Evolutionary conservation across 169 alveolate genomes (phyloP), one percentile per base, ranked within the genome.

Genomic region (Eimeria praecox): DNA sequence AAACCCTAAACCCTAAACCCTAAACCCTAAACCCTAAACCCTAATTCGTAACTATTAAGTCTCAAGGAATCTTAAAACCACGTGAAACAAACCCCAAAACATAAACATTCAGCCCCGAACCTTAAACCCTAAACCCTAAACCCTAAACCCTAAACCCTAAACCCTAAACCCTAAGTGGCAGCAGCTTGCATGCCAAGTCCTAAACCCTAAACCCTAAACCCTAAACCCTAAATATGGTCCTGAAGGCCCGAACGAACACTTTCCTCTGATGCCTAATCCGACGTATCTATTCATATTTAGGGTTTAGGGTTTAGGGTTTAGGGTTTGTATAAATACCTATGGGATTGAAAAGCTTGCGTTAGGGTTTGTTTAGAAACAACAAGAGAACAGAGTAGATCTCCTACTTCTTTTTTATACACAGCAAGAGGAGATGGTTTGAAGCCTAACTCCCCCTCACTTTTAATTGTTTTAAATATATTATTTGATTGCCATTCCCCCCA

Each of bases 1-100:
- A 66, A 8, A 66, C 82, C 40, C 82, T 71, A 71, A 71, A 71
- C 82, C 82, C 82, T 71, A 71, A 71, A 71, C 82, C 82, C 82
- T 71, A 71, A 71, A 71, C 82, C 46, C 82, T n/a, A 71, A 71
- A 71, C 82, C 82, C 66, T 56, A 56, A 56, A 56, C 66, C 66
- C 66, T 52, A 52, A 52, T 49, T 49, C 56, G 56, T 5, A 49
- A 49, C 12, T 12, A 49, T 8, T 12, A 49, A 5, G 5, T 5
- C 56, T 8, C 12, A 49, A 8, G 56, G 20, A 12, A 8, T 12
- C 56, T 8, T 49, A 49, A 49, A 49, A 49, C 56, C 56, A 49
- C n/a, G n/a, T n/a, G n/a, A n/a, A n/a, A n/a, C n/a, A 49, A 49
- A 49, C 56, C 56, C 56, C 12, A 49, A 49, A 49, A 49, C 56